phyloP scores from a whole-genome alignment of 371 early-diverging fungal species.

The Saksenaea oblongispora region DNA sequence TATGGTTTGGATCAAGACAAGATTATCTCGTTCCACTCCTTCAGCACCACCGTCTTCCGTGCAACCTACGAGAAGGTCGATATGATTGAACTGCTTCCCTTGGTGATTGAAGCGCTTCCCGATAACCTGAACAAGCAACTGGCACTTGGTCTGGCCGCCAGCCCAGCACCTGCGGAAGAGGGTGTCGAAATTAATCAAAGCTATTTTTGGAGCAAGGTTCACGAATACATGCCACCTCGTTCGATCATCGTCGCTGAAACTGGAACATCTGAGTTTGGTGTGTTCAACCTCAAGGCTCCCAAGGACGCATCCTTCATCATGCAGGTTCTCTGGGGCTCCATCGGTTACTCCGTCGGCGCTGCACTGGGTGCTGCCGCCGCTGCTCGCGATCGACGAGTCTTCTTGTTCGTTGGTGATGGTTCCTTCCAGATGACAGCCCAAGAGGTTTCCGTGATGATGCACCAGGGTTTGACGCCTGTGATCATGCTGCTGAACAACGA shows the following conservation, averaged over 20 bases:
- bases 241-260: slow-evolving; percentile 50
- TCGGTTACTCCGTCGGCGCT: slow-evolving; percentile 45
- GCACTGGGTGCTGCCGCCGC: slow-evolving; percentile 41
- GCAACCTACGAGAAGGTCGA: slow-evolving; percentile 42
- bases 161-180: slow-evolving; percentile 15
- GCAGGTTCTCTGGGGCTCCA: slow-evolving; percentile 48
- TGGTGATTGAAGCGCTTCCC: slow-evolving; percentile 29
- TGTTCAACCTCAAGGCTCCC: slow-evolving; percentile 37
- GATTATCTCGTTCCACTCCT: slow-evolving; percentile 41
- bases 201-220: slow-evolving; percentile 46
- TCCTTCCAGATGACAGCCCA: slow-evolving; percentile 53
- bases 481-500: slow-evolving; percentile 55
- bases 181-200: slow-evolving; percentile 37
- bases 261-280: slow-evolving; percentile 52
- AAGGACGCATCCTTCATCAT: slow-evolving; percentile 32
- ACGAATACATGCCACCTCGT: slow-evolving; percentile 29
- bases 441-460: slow-evolving; percentile 50
- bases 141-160: slow-evolving; percentile 19
- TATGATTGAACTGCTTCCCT: slow-evolving; percentile 36
- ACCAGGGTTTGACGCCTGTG: slow-evolving; percentile 46
- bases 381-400: slow-evolving; percentile 28
- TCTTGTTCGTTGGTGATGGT: slow-evolving; percentile 56
- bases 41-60: slow-evolving; percentile 30
- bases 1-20: slow-evolving; percentile 28
- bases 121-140: slow-evolving; percentile 13